Base-by-base conservation (phyloP, 1,284 basidiomycete genomes). In the Waitea zeae region DNA sequence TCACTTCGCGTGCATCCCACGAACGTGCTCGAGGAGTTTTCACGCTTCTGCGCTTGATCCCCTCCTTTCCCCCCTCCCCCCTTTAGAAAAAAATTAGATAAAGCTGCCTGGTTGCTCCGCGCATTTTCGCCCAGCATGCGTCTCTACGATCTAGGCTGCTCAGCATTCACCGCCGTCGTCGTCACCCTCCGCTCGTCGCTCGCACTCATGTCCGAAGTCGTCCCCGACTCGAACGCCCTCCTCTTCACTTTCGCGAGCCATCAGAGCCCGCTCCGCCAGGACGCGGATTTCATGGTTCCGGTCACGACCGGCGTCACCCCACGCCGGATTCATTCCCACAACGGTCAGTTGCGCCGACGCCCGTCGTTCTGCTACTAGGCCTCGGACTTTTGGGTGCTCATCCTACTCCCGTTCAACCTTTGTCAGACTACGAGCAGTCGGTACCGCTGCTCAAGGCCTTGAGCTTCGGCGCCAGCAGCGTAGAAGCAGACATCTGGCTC, bases 401-500 rank as follows among this genome's bases (percentile, higher is more conserved):
- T n/a, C 7, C 24, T 9, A 9, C 24, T 26, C 24, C n/a, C 9
- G n/a, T n/a, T 7, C 7, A 26, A 26, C 24, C n/a, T 26, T 26
- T n/a, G 24, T 26, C n/a, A n/a, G 24, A 7, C 61, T 58, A 63
- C 44, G 61, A 57, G 57, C 52, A 58, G 17, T 54, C 59, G 33
- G 57, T 60, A 4, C 59, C 59, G 9, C 47, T 61, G 30, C 42
- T 59, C 3, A 55, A 53, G 5, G 60, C 60, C 5, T 38, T 61
- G 4, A 60, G 56, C 37, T 45, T 55, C 13, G 60, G 60, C 11
- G 58, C 57, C 17, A 45, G 49, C 9, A 61, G 59, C 35, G 57
- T 62, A 5, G 61, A 63, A 42, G 60, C 61, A 5, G 61, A 63
- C 41, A 54, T 63, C 17, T 62, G 57, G 57, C 46, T 56, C 12